Conservation (phyloP, 1,139 yeast species). For the Geotrichum cucujoidarum region DNA sequence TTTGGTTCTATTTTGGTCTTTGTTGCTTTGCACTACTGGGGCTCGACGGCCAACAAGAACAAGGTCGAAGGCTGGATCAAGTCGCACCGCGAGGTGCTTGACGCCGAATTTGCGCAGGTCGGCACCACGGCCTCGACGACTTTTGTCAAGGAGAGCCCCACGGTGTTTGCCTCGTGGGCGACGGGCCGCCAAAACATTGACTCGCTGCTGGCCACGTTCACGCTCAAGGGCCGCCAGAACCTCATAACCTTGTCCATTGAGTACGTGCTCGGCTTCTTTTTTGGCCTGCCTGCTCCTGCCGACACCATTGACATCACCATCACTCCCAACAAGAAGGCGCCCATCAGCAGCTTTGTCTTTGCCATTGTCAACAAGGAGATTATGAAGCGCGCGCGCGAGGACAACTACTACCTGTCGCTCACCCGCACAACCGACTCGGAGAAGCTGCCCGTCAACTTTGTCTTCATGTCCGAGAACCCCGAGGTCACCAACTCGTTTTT, state of each 20-base stretch:
- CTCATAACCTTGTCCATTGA: constrained; percentile 60
- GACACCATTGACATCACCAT: constrained; percentile 48
- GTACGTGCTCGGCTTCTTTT: constrained; percentile 50
- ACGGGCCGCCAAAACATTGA: constrained; percentile 81
- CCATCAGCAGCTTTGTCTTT: constrained; percentile 59
- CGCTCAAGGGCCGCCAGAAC: constrained; percentile 77
- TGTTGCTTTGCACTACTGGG: constrained; percentile 45
- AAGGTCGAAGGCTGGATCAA: constrained; percentile 52
- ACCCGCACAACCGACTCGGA: constrained; percentile 73
- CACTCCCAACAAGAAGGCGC: constrained; percentile 49
- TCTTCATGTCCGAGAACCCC: constrained; percentile 82
- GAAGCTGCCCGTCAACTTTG: constrained; percentile 65
- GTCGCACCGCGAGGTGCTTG: constrained; percentile 47
- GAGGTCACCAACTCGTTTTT: constrained; percentile 69
- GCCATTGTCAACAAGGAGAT: constrained; percentile 80
- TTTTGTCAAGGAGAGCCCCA: constrained; percentile 59
- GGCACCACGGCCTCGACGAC: constrained; percentile 49
- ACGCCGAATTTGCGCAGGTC: constrained; percentile 70
- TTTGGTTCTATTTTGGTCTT: constrained; percentile 44
- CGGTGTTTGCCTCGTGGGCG: constrained; percentile 73
- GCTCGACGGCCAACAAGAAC: constrained; percentile 53
- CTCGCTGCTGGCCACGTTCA: constrained; percentile 55
- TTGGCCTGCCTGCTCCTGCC: constrained; percentile 47
- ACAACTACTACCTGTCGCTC: constrained; percentile 75
- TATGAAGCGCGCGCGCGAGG: constrained; percentile 72